Conservation (phyloP, 768 basidiomycete species). For the Chalciporus pseudorubinellus region DNA sequence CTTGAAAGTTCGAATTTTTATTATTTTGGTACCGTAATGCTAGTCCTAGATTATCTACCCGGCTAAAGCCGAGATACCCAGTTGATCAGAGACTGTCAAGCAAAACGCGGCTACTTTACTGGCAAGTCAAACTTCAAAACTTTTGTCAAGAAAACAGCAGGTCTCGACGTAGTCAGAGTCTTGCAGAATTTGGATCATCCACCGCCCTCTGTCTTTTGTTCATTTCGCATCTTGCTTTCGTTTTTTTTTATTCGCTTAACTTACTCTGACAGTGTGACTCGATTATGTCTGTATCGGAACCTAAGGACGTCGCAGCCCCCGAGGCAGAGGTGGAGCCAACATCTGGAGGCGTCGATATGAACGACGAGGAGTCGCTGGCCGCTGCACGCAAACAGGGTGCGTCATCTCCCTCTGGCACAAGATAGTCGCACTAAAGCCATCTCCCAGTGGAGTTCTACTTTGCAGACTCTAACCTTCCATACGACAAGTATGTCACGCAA, state of each 20-base stretch:
- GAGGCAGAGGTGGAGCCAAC: conserved; percentile 6
- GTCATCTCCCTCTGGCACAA: conserved; percentile 13
- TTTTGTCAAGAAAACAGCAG: background rate
- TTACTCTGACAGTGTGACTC: conserved; percentile 2
- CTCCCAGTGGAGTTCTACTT: conserved; percentile 91
- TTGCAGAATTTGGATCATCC: background rate
- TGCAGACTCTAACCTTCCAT: conserved; percentile 93
- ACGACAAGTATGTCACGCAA: conserved; percentile 59
- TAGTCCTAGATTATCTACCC: too few species aligned
- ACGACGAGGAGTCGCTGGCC: conserved; percentile 42
- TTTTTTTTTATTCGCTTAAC: background rate
- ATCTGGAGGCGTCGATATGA: conserved; percentile 15
- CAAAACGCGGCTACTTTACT: background rate
- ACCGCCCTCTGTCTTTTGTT: background rate
- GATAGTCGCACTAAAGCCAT: background rate
- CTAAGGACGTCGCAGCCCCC: conserved; percentile 1
- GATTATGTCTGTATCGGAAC: conserved; percentile 24
- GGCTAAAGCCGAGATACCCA: background rate
- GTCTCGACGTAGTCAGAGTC: too few species aligned
- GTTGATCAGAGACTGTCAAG: background rate
- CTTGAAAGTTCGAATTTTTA: background rate
- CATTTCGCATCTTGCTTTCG: background rate
- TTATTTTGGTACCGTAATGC: too few species aligned
- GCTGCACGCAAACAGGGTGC: conserved; percentile 57
- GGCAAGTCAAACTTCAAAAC: background rate